Base-by-base conservation (phyloP, 2,329 filamentous ascomycete genomes). In the Drechslerella coelobrocha region DNA sequence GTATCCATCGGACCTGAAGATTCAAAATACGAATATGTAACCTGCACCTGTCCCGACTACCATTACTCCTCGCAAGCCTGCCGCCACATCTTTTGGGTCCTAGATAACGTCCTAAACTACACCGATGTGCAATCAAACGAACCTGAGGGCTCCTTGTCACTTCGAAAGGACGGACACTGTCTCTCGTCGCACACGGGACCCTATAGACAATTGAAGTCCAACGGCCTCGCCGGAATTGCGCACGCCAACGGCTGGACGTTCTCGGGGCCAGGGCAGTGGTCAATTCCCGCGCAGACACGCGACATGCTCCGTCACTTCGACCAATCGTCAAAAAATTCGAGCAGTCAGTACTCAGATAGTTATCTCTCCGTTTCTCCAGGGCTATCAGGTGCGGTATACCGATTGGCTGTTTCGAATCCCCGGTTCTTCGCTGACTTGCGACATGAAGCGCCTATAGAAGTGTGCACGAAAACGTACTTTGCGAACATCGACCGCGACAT, bases 351-450 rank as follows among this genome's bases (percentile, higher is more conserved):
- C 23, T 57, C 65, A 24, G 65, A 69, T 12, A 57, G 62, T 14
- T 62, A 69, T 50, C 65, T 69, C 21, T 61, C 65, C 17, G 48
- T 14, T 19, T 61, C 65, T 31, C 34, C 65, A 24, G 34, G 48
- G 14, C 23, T 69, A 23, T 43, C 57, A 62, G 65, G 65, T 69
- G 57, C 65, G 65, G 57, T 69, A 61, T 69, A 69, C 27, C 56
- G 65, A 69, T 62, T 69, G 27, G 65, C 65, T 34, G 39, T 69
- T 29, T 57, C 65, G 37, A 69, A 69, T 29, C 65, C 57, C 51
- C 51, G 39, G 34, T 69, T 69, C 61, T 61, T 69, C 51, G 43
- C 65, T 69, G 57, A 69, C 65, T 53, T 69, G 43, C 65, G 65
- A 45, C 29, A 69, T 51, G 51, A 69, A 57, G 65, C 65, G 19